A percentile compares a stretch with the other conserved stretches of the same genome.
phyloP scores from a whole-genome alignment of 148 eudicot genomes.

The Tetragonia tetragonoides region DNA sequence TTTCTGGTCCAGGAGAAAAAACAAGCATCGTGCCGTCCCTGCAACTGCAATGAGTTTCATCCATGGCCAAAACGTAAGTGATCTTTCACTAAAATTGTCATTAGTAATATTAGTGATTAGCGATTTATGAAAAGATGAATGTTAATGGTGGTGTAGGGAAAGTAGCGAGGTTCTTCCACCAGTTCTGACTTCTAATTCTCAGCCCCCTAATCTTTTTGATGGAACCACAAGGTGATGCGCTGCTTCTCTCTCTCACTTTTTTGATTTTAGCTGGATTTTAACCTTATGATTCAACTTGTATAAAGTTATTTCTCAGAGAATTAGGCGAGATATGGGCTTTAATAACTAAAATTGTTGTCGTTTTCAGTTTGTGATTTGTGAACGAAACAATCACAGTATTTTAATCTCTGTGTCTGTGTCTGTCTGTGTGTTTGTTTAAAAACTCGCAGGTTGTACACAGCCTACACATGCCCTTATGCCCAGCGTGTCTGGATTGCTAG shows the following conservation, averaged over 20 bases:
- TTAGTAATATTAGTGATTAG: background rate
- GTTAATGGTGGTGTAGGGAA: background rate
- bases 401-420: too few species aligned
- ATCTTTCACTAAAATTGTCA: background rate
- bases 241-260: background rate
- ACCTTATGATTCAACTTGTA: background rate
- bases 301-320: background rate
- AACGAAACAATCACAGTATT: too few species aligned
- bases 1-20: background rate
- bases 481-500: constrained; percentile 74
- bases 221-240: constrained; percentile 54
- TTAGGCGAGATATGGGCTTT: too few species aligned
- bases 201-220: constrained; percentile 64
- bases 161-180: constrained; percentile 40
- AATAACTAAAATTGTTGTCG: too few species aligned
- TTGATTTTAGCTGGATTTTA: background rate
- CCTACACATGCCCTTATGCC: constrained; percentile 58
- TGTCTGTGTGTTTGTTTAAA: too few species aligned
- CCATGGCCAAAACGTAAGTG: constrained; percentile 5
- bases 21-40: background rate
- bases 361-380: too few species aligned
- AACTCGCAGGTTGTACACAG: constrained; percentile 47
- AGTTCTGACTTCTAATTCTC: constrained; percentile 48
- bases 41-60: background rate
- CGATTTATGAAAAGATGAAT: background rate